Evolutionary conservation across 306 rosid species (phyloP).

Genomic region (Neltuma alba): DNA sequence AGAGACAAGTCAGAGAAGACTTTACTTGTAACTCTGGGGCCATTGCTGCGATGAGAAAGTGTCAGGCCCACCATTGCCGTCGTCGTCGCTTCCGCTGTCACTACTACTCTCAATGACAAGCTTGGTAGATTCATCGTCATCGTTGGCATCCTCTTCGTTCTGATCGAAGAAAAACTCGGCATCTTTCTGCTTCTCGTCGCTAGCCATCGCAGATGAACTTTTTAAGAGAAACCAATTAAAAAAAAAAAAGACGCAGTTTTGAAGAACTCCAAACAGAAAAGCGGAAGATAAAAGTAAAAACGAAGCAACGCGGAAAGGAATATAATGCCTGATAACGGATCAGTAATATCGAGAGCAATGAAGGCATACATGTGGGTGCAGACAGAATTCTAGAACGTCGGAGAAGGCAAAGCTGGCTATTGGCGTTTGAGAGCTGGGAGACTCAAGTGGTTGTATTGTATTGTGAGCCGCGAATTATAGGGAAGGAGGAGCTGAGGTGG

Average conservation of each 20-base stretch:
- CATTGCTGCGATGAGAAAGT: slow-evolving; percentile 65
- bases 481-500: not conserved
- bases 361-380: not conserved
- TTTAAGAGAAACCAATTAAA: not conserved
- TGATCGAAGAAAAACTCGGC: slow-evolving; percentile 42
- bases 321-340: not conserved
- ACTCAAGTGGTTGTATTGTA: not conserved
- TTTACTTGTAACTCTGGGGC: slow-evolving; percentile 83
- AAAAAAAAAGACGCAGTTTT: not conserved
- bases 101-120: slow-evolving; percentile 43
- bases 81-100: slow-evolving; percentile 37
- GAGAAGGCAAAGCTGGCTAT: not conserved
- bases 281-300: not conserved
- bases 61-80: slow-evolving; percentile 11
- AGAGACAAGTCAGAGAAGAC: not conserved
- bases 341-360: not conserved
- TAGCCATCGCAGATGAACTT: slow-evolving; percentile 40
- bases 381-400: not conserved
- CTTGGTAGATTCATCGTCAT: slow-evolving; percentile 30
- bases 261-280: not conserved
- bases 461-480: not conserved
- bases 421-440: not conserved
- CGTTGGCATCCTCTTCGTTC: slow-evolving; percentile 33
- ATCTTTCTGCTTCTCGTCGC: slow-evolving; percentile 28
- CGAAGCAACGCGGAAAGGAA: not conserved